Conservation (phyloP, 2,329 filamentous ascomycete species). For the Herpomyces periplanetae region DNA sequence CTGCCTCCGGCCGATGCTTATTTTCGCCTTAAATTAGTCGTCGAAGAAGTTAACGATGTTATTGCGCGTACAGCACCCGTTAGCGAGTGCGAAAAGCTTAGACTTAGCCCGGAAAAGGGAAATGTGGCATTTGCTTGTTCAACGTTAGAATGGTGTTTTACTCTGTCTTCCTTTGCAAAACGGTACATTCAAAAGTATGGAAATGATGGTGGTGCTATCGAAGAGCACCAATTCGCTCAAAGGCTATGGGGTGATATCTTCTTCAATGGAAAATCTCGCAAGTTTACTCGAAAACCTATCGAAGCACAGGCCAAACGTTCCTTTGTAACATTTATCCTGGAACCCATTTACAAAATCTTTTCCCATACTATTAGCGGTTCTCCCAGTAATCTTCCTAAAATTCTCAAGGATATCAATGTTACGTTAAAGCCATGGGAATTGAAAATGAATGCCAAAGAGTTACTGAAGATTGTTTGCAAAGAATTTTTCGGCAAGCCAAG, state of each 20-base stretch:
- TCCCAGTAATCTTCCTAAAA: slow-evolving; percentile 40
- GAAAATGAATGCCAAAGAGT: slow-evolving; percentile 49
- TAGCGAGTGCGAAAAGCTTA: slow-evolving; percentile 33
- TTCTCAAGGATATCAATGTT: slow-evolving; percentile 41
- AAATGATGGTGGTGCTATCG: slow-evolving; percentile 12
- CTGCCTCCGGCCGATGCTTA: slow-evolving; percentile 81
- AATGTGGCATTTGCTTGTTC: slow-evolving; percentile 92
- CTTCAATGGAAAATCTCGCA: slow-evolving; percentile 60
- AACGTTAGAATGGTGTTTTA: slow-evolving; percentile 87
- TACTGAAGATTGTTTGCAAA: slow-evolving; percentile 59
- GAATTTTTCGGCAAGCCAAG: slow-evolving; percentile 72
- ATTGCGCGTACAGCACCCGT: slow-evolving; percentile 59
- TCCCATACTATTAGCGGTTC: slow-evolving; percentile 75
- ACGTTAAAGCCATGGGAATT: slow-evolving; percentile 64
- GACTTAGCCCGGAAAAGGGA: slow-evolving; percentile 74
- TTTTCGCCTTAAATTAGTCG: slow-evolving; percentile 94
- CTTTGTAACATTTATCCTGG: slow-evolving; percentile 74
- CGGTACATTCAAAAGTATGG: slow-evolving; percentile 79
- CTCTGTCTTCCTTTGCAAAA: slow-evolving; percentile 59
- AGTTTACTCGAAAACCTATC: slow-evolving; percentile 51
- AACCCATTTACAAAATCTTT: slow-evolving; percentile 91
- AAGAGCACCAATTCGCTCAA: slow-evolving; percentile 39
- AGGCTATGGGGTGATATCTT: slow-evolving; percentile 88
- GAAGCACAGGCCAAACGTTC: slow-evolving; percentile 46
- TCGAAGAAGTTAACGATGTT: slow-evolving; percentile 84